phyloP scores from a whole-genome alignment of 352 stramenopile genomes.

The Phytophthora fragariae region DNA sequence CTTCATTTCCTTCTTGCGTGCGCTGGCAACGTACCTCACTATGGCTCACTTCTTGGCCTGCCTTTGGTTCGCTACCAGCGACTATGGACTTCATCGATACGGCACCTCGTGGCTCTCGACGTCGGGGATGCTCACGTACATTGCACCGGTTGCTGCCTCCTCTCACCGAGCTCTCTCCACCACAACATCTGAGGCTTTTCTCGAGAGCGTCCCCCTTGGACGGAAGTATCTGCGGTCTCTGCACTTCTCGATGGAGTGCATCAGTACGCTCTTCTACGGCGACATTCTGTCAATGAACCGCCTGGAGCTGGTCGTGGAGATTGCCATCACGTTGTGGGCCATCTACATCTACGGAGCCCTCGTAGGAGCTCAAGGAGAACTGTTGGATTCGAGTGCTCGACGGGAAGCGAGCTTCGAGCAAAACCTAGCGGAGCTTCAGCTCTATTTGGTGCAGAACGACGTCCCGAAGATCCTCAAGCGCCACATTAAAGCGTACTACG shows the following conservation, averaged over 20 bases:
- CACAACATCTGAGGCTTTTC: constrained; percentile 25
- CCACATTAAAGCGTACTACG: constrained; percentile 73
- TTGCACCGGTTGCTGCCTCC: background rate
- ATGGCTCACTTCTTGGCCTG: constrained; percentile 68
- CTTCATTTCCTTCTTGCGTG: constrained; percentile 46
- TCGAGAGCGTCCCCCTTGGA: constrained; percentile 9
- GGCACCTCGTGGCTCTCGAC: constrained; percentile 59
- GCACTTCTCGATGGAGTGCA: constrained; percentile 59
- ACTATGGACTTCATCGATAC: constrained; percentile 43
- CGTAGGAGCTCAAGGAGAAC: constrained; percentile 56
- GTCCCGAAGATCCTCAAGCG: constrained; percentile 66
- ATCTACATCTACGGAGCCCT: constrained; percentile 71
- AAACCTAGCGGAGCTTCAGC: constrained; percentile 60
- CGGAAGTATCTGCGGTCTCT: constrained; percentile 67
- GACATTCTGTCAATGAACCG: constrained; percentile 67
- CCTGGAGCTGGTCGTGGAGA: constrained; percentile 55
- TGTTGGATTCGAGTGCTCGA: constrained; percentile 50
- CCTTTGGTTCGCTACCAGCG: constrained; percentile 53
- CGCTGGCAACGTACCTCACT: constrained; percentile 48
- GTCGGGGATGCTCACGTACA: constrained; percentile 49
- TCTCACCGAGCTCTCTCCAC: constrained; percentile 3
- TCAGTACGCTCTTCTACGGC: constrained; percentile 68
- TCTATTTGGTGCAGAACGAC: constrained; percentile 66
- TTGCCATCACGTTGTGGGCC: constrained; percentile 53
- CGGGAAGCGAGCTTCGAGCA: constrained; percentile 61